phyloP scores from a whole-genome alignment of 345 rosid species.

The Aquilaria malaccensis region DNA sequence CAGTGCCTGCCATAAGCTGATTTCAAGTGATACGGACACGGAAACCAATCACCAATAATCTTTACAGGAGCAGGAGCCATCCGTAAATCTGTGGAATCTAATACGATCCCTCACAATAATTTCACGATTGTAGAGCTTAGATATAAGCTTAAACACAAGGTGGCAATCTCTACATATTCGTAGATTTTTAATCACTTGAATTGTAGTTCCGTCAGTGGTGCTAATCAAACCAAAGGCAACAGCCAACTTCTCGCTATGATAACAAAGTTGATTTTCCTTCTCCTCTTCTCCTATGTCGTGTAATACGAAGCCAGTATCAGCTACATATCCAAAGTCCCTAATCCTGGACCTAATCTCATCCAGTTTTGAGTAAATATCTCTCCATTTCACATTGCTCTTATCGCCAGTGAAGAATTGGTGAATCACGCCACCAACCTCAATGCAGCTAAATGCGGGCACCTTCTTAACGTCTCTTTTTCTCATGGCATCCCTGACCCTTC shows the following conservation, averaged over 20 bases:
- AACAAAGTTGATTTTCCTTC: conserved; percentile 66
- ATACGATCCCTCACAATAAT: conserved; percentile 78
- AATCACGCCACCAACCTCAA: conserved; percentile 49
- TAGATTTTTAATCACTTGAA: conserved; percentile 80
- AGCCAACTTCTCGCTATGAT: conserved; percentile 89
- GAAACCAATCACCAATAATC: conserved; percentile 61
- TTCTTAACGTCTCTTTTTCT: conserved; percentile 67
- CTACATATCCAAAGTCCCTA: conserved; percentile 62
- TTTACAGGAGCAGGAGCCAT: conserved; percentile 70
- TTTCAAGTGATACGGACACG: background rate
- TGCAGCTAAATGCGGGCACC: conserved; percentile 79
- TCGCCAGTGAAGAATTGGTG: conserved; percentile 74
- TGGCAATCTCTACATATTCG: conserved; percentile 91
- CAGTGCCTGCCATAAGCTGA: too few species aligned
- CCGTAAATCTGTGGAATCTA: conserved; percentile 69
- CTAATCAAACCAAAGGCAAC: conserved; percentile 74
- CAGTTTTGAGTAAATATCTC: conserved; percentile 53
- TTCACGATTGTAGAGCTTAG: conserved; percentile 58
- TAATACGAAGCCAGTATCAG: conserved; percentile 65
- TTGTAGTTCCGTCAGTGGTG: conserved; percentile 33
- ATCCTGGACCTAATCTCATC: conserved; percentile 71
- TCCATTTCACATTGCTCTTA: conserved; percentile 47
- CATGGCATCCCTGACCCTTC: conserved; percentile 70
- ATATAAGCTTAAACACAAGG: conserved; percentile 58
- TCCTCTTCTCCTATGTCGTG: conserved; percentile 93